Percentiles rank a stretch among this genome's conserved stretches.
Conservation (phyloP, 2,329 filamentous ascomycete species). For the Sclerotinia sclerotiorum region DNA sequence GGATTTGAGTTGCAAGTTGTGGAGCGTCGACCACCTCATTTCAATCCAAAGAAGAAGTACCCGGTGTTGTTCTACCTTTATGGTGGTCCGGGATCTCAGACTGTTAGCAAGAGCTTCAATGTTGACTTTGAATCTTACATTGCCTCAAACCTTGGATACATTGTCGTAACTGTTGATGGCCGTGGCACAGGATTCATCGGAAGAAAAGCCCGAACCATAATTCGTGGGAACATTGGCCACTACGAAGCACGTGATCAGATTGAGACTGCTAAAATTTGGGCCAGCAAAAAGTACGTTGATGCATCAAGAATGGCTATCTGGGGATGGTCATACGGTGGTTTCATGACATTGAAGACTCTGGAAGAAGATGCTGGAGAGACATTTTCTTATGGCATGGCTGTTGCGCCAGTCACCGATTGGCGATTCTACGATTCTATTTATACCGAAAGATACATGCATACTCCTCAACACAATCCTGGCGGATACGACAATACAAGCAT, state of each 20-base stretch:
- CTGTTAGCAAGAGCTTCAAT: constrained; percentile 74
- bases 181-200: constrained; percentile 90
- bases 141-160: constrained; percentile 80
- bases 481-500: constrained; percentile 80
- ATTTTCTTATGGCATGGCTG: constrained; percentile 96
- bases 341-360: constrained; percentile 90
- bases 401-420: constrained; percentile 98
- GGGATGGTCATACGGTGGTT: constrained; percentile 98
- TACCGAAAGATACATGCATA: constrained; percentile 97
- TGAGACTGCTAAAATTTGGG: constrained; percentile 81
- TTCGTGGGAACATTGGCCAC: constrained; percentile 80
- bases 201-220: constrained; percentile 75
- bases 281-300: constrained; percentile 79
- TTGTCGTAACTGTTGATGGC: constrained; percentile 92
- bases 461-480: constrained; percentile 73
- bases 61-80: constrained; percentile 95
- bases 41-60: constrained; percentile 79
- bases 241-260: constrained; percentile 92
- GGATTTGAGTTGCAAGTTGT: constrained; percentile 71
- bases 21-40: constrained; percentile 87
- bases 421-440: constrained; percentile 92
- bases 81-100: constrained; percentile 90
- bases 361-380: constrained; percentile 87
- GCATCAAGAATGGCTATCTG: constrained; percentile 82
- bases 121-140: constrained; percentile 92